Percentiles rank a stretch among this genome's conserved stretches.
Evolutionary conservation across 2,329 filamentous ascomycete genomes (phyloP).

Genomic region (Curvularia eragrostidis): DNA sequence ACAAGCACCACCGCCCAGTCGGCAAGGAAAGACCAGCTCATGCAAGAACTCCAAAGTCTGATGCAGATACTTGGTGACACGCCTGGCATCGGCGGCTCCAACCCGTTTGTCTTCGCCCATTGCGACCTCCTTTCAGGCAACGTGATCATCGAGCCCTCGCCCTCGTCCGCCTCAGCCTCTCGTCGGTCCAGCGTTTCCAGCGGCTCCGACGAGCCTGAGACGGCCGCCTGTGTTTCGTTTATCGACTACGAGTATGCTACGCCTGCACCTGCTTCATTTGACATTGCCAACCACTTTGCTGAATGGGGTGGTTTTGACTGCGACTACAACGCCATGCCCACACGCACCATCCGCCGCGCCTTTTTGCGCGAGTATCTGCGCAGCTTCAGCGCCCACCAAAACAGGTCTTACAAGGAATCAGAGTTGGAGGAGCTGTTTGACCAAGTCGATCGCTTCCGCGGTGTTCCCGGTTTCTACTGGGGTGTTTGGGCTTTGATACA

Average conservation of each 20-base stretch:
- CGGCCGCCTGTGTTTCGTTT: conserved; percentile 61
- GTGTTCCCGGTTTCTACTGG: conserved; percentile 88
- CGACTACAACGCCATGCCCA: conserved; percentile 84
- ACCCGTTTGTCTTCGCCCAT: conserved; percentile 89
- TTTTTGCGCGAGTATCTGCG: conserved; percentile 86
- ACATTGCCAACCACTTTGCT: conserved; percentile 96
- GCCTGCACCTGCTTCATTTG: conserved; percentile 91
- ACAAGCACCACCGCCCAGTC: conserved; percentile 72
- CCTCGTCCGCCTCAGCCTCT: conserved; percentile 44
- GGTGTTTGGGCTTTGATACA: conserved; percentile 97
- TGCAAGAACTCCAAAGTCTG: conserved; percentile 75
- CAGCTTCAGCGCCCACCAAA: conserved; percentile 64
- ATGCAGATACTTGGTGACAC: conserved; percentile 75
- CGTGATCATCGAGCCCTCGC: conserved; percentile 77
- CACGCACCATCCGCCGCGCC: conserved; percentile 73
- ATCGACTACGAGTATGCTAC: conserved; percentile 99
- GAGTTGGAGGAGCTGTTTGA: conserved; percentile 73
- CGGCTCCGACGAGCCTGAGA: conserved; percentile 39
- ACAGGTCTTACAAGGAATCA: conserved; percentile 53
- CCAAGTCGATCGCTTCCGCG: conserved; percentile 87
- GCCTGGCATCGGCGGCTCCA: conserved; percentile 71
- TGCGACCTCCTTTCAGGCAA: conserved; percentile 97
- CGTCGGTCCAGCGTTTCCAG: conserved; percentile 44
- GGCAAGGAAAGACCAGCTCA: conserved; percentile 70
- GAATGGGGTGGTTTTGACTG: conserved; percentile 99